Evolutionary conservation across 305 asterid species (phyloP), one percentile per base, ranked within the genome.

Genomic region (Solanum hybrid): DNA sequence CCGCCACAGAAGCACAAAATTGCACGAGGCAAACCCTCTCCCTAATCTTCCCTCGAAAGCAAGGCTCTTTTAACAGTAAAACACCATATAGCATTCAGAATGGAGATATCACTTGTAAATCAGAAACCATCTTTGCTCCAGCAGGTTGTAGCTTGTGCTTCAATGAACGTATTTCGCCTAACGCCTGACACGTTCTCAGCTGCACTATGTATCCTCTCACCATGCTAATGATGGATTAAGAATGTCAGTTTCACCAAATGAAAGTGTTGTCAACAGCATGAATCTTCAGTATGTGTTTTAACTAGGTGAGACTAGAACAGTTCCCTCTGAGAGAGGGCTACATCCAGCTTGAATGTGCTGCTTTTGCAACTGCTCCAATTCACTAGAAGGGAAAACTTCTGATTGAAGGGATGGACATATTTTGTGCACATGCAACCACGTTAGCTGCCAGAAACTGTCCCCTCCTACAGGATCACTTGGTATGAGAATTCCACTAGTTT

Each of bases 361-460:
- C 88, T 93, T 94, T 79, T 93, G 94, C 92, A 91, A 70, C 91
- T 90, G 93, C 92, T 96, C 97, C 90, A 94, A 39, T 88, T 97
- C 99, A 85, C 93, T 96, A 7, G 92, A 90, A 29, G 98, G 90
- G 80, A 96, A 97, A 72, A 95, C 94, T 91, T 97, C 98, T 41
- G 87, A 89, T 90, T 95, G 97, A 94, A 96, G 85, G 84, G 96
- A 92, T 9, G 99, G 98, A 78, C 94, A 92, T 70, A 97, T 93
- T 79, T 94, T 95, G 33, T 95, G 92, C 88, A 95, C 96, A 73
- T 94, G 98, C 92, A 93, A 88, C 99, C 99, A 97, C 36, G 99
- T 97, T 38, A 94, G 93, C 85, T 96, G 93, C 99, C 99, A 97
- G 89, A 97, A 92, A 93, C 95, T 95, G 92, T 95, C 97, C 80